phyloP scores from a whole-genome alignment of 106 monocot species.

The Allium cepa region DNA sequence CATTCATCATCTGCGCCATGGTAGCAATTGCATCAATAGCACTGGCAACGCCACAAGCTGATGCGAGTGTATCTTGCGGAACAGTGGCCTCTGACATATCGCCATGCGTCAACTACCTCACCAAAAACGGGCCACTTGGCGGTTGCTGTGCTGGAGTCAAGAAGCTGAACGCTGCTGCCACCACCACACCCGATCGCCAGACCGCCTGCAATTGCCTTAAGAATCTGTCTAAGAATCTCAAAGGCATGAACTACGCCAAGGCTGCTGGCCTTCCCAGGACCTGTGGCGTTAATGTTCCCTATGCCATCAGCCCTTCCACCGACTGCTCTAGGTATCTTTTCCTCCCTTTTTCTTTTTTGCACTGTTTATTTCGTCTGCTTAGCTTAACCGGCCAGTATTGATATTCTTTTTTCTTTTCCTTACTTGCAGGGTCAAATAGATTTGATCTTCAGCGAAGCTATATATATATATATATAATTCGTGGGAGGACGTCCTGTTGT shows the following conservation, averaged over 20 bases:
- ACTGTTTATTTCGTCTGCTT: too few relatives aligned
- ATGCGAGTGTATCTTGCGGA: conserved; percentile 6
- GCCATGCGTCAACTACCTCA: conserved; percentile 15
- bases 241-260: neutral
- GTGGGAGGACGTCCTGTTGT: too few relatives aligned
- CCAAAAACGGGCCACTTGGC: neutral
- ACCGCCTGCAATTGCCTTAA: conserved; percentile 18
- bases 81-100: neutral
- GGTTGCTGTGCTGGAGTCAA: conserved; percentile 16
- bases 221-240: neutral
- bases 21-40: neutral
- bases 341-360: too few relatives aligned
- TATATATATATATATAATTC: too few relatives aligned
- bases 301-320: conserved; percentile 26
- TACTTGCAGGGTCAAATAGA: too few relatives aligned
- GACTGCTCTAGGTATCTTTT: conserved; percentile 33
- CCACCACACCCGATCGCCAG: conserved; percentile 12
- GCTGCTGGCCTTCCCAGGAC: conserved; percentile 11
- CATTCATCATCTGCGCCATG: neutral
- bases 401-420: too few relatives aligned
- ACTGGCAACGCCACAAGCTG: neutral
- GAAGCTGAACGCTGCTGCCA: conserved; percentile 6
- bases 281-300: conserved; percentile 23
- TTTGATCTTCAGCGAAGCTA: too few relatives aligned
- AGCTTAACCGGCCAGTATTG: too few relatives aligned